Evolutionary conservation across 2,329 filamentous ascomycete species (phyloP).

Genomic region (Rutstroemia sp.): DNA sequence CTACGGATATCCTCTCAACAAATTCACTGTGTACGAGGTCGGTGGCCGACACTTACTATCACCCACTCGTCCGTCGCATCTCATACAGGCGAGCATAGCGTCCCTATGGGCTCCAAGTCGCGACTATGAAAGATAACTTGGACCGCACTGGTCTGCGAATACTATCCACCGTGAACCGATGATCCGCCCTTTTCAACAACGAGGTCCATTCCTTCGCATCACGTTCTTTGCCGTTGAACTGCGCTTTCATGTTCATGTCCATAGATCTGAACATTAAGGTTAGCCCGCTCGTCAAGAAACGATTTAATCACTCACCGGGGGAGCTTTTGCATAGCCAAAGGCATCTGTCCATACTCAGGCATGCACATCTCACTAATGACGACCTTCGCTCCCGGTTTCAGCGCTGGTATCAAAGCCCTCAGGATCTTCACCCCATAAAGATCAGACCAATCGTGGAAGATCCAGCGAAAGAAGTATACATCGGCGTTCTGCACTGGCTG

Average conservation of each 20-base stretch:
- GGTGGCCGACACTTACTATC: no score
- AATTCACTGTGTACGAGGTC: no score
- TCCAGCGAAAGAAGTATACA: neutral
- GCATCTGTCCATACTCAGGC: neutral
- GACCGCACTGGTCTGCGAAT: neutral
- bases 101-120: neutral
- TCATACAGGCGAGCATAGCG: no score
- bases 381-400: neutral
- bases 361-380: neutral
- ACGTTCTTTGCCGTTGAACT: neutral
- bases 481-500: neutral
- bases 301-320: neutral
- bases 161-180: neutral
- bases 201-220: neutral
- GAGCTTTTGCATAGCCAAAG: neutral
- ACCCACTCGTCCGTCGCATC: no score
- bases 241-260: neutral
- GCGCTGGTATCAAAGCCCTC: neutral
- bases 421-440: neutral
- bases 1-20: no score
- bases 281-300: no score
- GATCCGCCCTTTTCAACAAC: neutral
- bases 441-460: neutral
- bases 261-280: neutral
- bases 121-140: neutral